phyloP scores from a whole-genome alignment of 2,329 filamentous ascomycete genomes.

The Claviceps pazoutovae region DNA sequence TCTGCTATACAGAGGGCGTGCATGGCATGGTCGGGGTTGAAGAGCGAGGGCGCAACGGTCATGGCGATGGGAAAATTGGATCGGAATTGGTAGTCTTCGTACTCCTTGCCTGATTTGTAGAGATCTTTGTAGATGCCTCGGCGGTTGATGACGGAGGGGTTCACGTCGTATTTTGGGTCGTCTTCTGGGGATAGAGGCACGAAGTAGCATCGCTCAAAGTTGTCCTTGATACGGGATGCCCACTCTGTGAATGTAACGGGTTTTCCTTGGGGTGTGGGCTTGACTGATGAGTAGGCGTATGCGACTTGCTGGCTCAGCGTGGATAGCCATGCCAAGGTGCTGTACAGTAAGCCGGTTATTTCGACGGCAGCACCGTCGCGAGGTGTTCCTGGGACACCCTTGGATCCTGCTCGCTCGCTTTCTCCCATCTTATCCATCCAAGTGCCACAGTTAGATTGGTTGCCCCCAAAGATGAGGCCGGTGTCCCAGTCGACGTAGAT shows the following conservation, averaged over 20 bases:
- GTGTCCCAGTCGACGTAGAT: slow-evolving; percentile 82
- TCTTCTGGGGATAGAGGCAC: slow-evolving; percentile 57
- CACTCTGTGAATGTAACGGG: slow-evolving; percentile 61
- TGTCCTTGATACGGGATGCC: slow-evolving; percentile 65
- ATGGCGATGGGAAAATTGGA: slow-evolving; percentile 93
- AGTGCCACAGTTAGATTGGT: slow-evolving; percentile 87
- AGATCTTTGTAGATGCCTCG: slow-evolving; percentile 97
- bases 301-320: slow-evolving; percentile 51
- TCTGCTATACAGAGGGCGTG: slow-evolving; percentile 70
- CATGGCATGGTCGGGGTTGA: slow-evolving; percentile 65
- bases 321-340: slow-evolving; percentile 68
- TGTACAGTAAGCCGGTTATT: slow-evolving; percentile 88
- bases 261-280: slow-evolving; percentile 38
- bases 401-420: slow-evolving; percentile 76
- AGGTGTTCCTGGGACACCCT: slow-evolving; percentile 90
- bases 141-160: slow-evolving; percentile 67
- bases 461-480: slow-evolving; percentile 87
- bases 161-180: slow-evolving; percentile 67
- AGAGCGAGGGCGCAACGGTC: slow-evolving; percentile 81
- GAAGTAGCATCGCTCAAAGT: slow-evolving; percentile 89
- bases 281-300: slow-evolving; percentile 63
- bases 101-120: slow-evolving; percentile 86
- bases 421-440: slow-evolving; percentile 99
- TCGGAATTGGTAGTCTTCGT: slow-evolving; percentile 93
- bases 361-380: slow-evolving; percentile 91